Evolutionary conservation across 2,329 filamentous ascomycete species (phyloP).

Genomic region (Alternaria hordeiaustralica): DNA sequence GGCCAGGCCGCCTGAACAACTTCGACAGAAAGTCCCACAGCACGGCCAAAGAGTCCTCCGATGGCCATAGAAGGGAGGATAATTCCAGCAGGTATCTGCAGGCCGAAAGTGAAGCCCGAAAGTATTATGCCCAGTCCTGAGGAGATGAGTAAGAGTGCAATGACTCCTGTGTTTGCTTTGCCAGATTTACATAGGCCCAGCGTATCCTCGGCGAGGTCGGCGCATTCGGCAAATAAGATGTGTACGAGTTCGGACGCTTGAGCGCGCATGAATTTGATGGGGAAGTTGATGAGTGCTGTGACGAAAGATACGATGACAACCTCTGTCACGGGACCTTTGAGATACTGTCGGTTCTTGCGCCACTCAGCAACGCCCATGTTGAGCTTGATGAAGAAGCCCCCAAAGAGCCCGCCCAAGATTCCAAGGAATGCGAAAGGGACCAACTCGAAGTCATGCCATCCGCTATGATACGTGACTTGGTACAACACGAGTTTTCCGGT

Average conservation of each 20-base stretch:
- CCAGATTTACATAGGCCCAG: conserved; percentile 91
- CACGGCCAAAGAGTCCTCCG: conserved; percentile 86
- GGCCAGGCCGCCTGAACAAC: conserved; percentile 84
- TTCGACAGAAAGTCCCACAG: conserved; percentile 86
- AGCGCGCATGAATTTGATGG: conserved; percentile 94
- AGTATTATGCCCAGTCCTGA: conserved; percentile 84
- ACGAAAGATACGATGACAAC: conserved; percentile 80
- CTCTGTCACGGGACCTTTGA: conserved; percentile 74
- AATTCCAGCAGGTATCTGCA: conserved; percentile 93
- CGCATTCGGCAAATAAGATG: conserved; percentile 90
- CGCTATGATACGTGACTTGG: conserved; percentile 89
- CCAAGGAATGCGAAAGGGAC: conserved; percentile 87
- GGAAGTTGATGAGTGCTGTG: conserved; percentile 90
- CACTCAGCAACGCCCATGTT: conserved; percentile 88
- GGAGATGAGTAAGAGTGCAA: conserved; percentile 82
- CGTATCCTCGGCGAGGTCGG: conserved; percentile 79
- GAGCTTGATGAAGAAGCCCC: conserved; percentile 90
- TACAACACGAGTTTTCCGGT: conserved; percentile 96
- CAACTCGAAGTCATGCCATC: conserved; percentile 95
- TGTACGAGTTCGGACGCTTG: conserved; percentile 92
- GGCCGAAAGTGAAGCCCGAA: conserved; percentile 86
- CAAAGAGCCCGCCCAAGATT: conserved; percentile 89
- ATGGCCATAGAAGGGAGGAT: conserved; percentile 96
- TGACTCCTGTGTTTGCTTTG: conserved; percentile 79
- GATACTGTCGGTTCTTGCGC: conserved; percentile 74